Conservation (phyloP, 345 rosid genomes). For the Draba incana region DNA sequence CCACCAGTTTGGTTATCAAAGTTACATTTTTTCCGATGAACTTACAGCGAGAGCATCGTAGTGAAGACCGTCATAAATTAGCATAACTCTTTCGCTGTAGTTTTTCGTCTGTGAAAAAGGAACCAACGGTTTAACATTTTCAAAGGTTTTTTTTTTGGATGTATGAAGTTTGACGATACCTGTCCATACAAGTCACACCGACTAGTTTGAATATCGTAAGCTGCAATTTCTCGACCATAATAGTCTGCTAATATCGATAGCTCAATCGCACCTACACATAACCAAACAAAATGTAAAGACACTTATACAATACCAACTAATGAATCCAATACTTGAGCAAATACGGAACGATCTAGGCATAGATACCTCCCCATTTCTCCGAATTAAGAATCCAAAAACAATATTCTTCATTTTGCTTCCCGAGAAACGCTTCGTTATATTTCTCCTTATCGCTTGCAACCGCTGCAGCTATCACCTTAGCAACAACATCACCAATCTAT, state of each 20-base stretch:
- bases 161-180: slow-evolving; percentile 47
- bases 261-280: slow-evolving; percentile 85
- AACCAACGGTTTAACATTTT: background rate
- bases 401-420: slow-evolving; percentile 72
- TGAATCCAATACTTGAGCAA: background rate
- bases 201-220: slow-evolving; percentile 85
- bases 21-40: background rate
- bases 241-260: slow-evolving; percentile 85
- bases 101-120: slow-evolving; percentile 57
- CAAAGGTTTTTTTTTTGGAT: background rate
- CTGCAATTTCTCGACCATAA: slow-evolving; percentile 85
- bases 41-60: slow-evolving; percentile 95
- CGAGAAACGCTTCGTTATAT: slow-evolving; percentile 90
- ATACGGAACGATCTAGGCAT: background rate
- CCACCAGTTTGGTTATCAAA: background rate
- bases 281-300: slow-evolving; percentile 8
- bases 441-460: slow-evolving; percentile 75
- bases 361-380: slow-evolving; percentile 95
- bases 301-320: slow-evolving; percentile 4
- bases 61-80: slow-evolving; percentile 94
- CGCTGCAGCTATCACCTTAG: slow-evolving; percentile 86
- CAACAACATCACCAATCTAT: slow-evolving; percentile 22
- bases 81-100: slow-evolving; percentile 79
- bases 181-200: slow-evolving; percentile 97
- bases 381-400: slow-evolving; percentile 92